Base-by-base conservation (phyloP, 495 filamentous ascomycete genomes). In the Penicillium angulare region DNA sequence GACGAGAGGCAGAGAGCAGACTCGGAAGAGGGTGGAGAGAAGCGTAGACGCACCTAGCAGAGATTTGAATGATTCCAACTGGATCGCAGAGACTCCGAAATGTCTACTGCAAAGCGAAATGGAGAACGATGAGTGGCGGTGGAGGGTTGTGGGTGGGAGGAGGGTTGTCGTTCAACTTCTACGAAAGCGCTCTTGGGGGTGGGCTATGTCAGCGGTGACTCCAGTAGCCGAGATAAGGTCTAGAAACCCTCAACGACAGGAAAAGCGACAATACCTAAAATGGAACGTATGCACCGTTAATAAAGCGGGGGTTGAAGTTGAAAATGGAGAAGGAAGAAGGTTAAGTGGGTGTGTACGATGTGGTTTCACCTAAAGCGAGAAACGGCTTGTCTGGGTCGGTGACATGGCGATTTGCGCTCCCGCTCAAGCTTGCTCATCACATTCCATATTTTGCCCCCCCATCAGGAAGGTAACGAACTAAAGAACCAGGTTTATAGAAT, bases 281-380 rank as follows among this genome's bases (percentile, higher is more conserved):
- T 29, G 38, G 51, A 53, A n/a, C n/a, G n/a, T n/a, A n/a, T n/a
- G n/a, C n/a, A n/a, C n/a, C n/a, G n/a, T 26, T 32, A 47, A 49
- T 35, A 41, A 50, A 49, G 50, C 32, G 47, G 55, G 32, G 34
- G 38, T 43, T 29, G 49, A 26, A 47, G 55, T 51, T 49, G 52
- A 38, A n/a, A 27, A 27, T 44, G 24, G 23, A 43, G 50, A 50
- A 40, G 48, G 53, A 51, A 49, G 64, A 55, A 60, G 50, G 61
- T 65, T 53, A 59, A 55, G 57, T 60, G 64, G 61, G 62, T 69
- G 64, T 40, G 67, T 69, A 69, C 64, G 68, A 67, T 63, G n/a
- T n/a, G 63, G 69, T 74, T 74, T 72, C 69, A 72, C 67, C 60
- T 66, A 62, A 69, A 67, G 64, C 68, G 68, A 72, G 65, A 71